Evolutionary conservation across 2,329 filamentous ascomycete genomes (phyloP).

Genomic region (Clonostachys chloroleuca): DNA sequence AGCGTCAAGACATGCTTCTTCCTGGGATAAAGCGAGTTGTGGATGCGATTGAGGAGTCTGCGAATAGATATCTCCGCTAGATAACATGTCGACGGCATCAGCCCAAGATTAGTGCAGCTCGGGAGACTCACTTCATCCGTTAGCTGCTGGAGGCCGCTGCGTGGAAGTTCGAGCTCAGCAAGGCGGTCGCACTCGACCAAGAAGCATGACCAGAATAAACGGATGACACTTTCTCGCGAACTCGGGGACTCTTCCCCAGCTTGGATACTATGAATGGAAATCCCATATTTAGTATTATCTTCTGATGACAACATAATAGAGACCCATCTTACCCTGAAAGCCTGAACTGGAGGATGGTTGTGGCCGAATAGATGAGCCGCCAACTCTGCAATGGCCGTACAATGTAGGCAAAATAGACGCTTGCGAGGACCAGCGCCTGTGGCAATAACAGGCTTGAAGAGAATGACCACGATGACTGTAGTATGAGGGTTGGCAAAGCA

Average conservation of each 20-base stretch:
- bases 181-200: slow-evolving; percentile 22
- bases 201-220: slow-evolving; percentile 23
- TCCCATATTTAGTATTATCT: too few relatives aligned
- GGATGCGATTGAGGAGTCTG: slow-evolving; percentile 22
- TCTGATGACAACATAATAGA: too few relatives aligned
- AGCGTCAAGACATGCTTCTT: slow-evolving; percentile 14
- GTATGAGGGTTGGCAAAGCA: slow-evolving; percentile 18
- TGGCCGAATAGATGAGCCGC: slow-evolving; percentile 22
- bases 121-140: slow-evolving; percentile 21
- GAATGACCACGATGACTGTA: slow-evolving; percentile 20
- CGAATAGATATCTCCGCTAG: slow-evolving; percentile 24
- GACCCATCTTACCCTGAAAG: slow-evolving; percentile 6
- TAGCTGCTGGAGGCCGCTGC: slow-evolving; percentile 21
- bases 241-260: slow-evolving; percentile 6
- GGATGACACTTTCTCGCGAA: slow-evolving; percentile 12
- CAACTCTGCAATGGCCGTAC: slow-evolving; percentile 23
- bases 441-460: slow-evolving; percentile 14
- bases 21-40: slow-evolving; percentile 20
- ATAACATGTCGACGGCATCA: slow-evolving; percentile 16
- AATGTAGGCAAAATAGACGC: slow-evolving; percentile 24
- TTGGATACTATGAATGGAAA: slow-evolving; percentile 1
- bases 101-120: slow-evolving; percentile 13
- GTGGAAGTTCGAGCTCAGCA: slow-evolving; percentile 22
- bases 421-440: slow-evolving; percentile 21
- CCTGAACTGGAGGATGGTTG: slow-evolving; percentile 19